phyloP scores from a whole-genome alignment of 805 yeast genomes.

The Saccharomycopsis schoenii region DNA sequence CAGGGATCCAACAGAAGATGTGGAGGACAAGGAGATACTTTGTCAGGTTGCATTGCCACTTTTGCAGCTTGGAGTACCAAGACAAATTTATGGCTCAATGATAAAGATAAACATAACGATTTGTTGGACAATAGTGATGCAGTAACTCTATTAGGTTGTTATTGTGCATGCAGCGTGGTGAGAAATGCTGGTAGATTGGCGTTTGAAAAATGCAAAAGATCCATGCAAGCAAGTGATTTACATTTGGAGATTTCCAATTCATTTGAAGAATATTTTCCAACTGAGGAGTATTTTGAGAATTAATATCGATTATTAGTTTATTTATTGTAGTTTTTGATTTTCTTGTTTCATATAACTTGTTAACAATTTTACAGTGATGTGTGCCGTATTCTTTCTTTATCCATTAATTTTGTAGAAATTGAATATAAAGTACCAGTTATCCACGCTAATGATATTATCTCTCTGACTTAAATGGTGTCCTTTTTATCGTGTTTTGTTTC shows the following conservation, averaged over 20 bases:
- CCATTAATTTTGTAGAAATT: too few species aligned
- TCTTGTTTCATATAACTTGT: too few species aligned
- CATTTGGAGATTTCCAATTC: constrained; percentile 60
- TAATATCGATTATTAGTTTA: not conserved
- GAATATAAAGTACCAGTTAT: too few species aligned
- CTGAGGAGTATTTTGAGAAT: constrained; percentile 4
- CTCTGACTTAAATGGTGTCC: too few species aligned
- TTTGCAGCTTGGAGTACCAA: constrained; percentile 68
- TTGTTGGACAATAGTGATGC: constrained; percentile 20
- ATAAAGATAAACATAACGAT: constrained; percentile 20
- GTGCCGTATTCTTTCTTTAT: too few species aligned
- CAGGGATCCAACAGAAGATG: constrained; percentile 71
- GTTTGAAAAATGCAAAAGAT: constrained; percentile 52
- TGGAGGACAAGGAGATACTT: constrained; percentile 95
- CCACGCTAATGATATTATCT: too few species aligned
- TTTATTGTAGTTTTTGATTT: too few species aligned
- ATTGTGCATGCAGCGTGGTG: constrained; percentile 61
- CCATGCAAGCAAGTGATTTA: constrained; percentile 80
- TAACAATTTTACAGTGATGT: too few species aligned
- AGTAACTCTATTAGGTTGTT: constrained; percentile 45
- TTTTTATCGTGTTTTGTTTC: too few species aligned
- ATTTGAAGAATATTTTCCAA: constrained; percentile 37
- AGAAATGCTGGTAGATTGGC: constrained; percentile 59
- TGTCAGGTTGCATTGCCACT: constrained; percentile 79
- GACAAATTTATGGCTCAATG: constrained; percentile 46